Evolutionary conservation across 225 moss, liverwort and hornwort species (phyloP), one percentile per base, ranked within the genome.

Genomic region (Straminergon stramineum): DNA sequence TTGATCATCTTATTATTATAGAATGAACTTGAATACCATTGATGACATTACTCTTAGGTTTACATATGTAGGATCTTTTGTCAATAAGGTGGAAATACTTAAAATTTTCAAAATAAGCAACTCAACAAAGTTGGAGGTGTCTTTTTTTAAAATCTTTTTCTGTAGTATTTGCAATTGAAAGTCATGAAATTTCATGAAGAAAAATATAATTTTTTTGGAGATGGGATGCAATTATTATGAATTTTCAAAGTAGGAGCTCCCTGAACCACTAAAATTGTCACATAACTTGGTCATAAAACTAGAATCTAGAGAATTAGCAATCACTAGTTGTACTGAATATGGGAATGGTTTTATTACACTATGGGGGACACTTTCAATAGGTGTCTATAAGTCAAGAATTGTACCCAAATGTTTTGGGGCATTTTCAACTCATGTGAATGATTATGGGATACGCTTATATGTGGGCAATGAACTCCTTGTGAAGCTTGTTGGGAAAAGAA

Each of bases 361-460:
- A 32, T 34, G 0, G 17, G 0, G 0, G 19, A 23, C 3, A 53
- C 3, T 24, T 23, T 37, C 6, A 15, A 55, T 78, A 55, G 6
- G 9, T 23, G 5, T 23, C 1, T 22, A 9, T 3, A 13, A 0
- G 5, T 34, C 8, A 76, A 3, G 21, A 34, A 53, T 53, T 5
- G 2, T 53, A 8, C 1, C 0, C 0, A 34, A 0, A 13, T 0
- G 1, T 1, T 8, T 14, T 52, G 11, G 6, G 11, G 2, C 7
- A 6, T 55, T 5, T 23, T 15, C 2, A 3, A 2, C 1, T 55
- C 13, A 32, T 52, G 2, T 3, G 15, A 23, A 14, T 34, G 3
- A 20, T 48, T 0, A 0, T 7, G 0, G 11, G 7, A 0, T 19
- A 7, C 0, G 0, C 32, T 75, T 37, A 23, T 23, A 37, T 37